A percentile compares a stretch with the other conserved stretches of the same genome.
These are phyloP conservation scores for Lodderomyces theae DNA, from an alignment of 1,139 yeast genomes.

Conservation along the genomic window DNA sequence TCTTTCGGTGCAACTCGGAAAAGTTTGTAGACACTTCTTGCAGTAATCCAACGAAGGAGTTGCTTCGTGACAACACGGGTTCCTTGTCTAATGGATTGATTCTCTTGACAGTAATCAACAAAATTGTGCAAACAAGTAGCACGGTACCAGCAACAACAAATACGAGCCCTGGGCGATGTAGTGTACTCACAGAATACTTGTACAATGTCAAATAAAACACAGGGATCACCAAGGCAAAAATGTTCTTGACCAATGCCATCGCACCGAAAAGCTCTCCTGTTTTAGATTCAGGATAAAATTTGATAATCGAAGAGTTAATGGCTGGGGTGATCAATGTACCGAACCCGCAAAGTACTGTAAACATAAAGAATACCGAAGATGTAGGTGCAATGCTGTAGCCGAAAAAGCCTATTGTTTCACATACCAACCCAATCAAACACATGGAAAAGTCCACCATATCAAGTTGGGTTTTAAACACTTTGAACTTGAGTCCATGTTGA, in stretches of 20 bases:
- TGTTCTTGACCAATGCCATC: slow-evolving; percentile 32
- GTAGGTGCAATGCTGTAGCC: slow-evolving; percentile 21
- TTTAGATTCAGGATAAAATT: slow-evolving; percentile 38
- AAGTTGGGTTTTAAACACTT: slow-evolving; percentile 36
- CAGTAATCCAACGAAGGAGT: slow-evolving; percentile 13
- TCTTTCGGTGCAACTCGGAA: slow-evolving; percentile 19
- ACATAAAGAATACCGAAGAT: slow-evolving; percentile 20
- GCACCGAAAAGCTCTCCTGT: slow-evolving; percentile 44
- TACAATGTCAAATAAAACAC: slow-evolving; percentile 28
- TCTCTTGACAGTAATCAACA: slow-evolving; percentile 16
- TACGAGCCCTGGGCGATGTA: slow-evolving; percentile 20
- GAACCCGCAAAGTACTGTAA: slow-evolving; percentile 41
- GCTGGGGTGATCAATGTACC: slow-evolving; percentile 42
- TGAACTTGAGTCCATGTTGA: slow-evolving; percentile 27
- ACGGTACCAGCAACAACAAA: slow-evolving; percentile 16
- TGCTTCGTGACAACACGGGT: slow-evolving; percentile 18
- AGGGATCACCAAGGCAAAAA: slow-evolving; percentile 27
- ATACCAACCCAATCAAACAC: slow-evolving; percentile 24
- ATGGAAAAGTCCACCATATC: slow-evolving; percentile 56
- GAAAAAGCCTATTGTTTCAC: slow-evolving; percentile 45
- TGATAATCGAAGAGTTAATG: slow-evolving; percentile 33
- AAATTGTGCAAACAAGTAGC: slow-evolving; percentile 9
- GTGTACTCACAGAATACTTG: slow-evolving; percentile 21
- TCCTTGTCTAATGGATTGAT: slow-evolving; percentile 15
- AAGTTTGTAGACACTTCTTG: slow-evolving; percentile 9